Conservation (phyloP, 768 basidiomycete species). For the Leccinum olivaceopallidum region DNA sequence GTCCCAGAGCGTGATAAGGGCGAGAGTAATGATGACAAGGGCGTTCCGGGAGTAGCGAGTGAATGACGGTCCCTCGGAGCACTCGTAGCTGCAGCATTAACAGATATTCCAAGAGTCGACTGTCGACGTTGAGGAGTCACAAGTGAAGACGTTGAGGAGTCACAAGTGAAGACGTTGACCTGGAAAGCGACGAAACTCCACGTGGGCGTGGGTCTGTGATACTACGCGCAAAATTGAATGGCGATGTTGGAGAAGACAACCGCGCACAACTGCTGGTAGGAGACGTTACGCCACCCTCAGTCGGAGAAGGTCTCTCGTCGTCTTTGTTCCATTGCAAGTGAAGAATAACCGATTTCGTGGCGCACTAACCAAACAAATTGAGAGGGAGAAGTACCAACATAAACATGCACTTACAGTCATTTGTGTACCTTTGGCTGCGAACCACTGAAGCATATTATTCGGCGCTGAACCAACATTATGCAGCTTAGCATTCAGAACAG, state of each 20-base stretch:
- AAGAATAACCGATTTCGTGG: constrained; percentile 83
- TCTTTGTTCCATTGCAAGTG: constrained; percentile 87
- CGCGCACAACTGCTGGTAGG: constrained; percentile 24
- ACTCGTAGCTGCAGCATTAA: constrained; percentile 25
- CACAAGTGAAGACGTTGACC: constrained; percentile 45
- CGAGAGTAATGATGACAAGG: constrained; percentile 34
- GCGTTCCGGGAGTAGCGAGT: constrained; percentile 41
- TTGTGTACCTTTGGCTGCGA: constrained; percentile 84
- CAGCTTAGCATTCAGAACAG: constrained; percentile 63
- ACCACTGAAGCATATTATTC: constrained; percentile 94
- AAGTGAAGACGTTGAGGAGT: constrained; percentile 51
- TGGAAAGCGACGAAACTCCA: constrained; percentile 51
- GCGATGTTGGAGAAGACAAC: constrained; percentile 32
- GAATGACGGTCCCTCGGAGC: constrained; percentile 48
- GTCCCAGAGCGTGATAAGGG: constrained; percentile 36
- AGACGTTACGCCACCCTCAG: constrained; percentile 22
- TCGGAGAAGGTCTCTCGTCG: constrained; percentile 29
- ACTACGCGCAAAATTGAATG: constrained; percentile 20
- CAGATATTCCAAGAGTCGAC: constrained; percentile 34
- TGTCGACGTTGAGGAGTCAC: constrained; percentile 42
- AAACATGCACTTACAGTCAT: constrained; percentile 67
- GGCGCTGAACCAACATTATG: constrained; percentile 78
- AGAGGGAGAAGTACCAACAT: neutral
- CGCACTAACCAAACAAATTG: constrained; percentile 55
- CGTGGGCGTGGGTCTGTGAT: constrained; percentile 39